These are phyloP conservation scores for Tetramitus jugosus DNA, from an alignment of 208 protist genomes.

Conservation along the genomic window DNA sequence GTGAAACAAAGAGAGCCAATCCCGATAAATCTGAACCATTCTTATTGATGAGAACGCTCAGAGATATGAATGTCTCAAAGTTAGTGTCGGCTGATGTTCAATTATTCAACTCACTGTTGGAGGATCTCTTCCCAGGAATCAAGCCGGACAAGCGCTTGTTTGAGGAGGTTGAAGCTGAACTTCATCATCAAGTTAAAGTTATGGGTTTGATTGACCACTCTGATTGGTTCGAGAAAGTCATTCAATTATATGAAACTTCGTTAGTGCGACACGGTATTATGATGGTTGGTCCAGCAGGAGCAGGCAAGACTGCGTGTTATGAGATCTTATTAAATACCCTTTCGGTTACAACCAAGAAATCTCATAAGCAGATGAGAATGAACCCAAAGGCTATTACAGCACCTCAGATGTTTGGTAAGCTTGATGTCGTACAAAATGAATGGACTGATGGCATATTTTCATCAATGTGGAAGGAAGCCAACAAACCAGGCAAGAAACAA, in stretches of 20 bases:
- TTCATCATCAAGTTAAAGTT: constrained; percentile 68
- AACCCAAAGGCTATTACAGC: constrained; percentile 89
- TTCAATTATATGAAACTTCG: constrained; percentile 89
- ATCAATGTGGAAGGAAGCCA: constrained; percentile 71
- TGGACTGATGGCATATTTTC: constrained; percentile 91
- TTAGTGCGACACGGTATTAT: constrained; percentile 87
- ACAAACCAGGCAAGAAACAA: constrained; percentile 67
- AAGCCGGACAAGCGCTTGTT: constrained; percentile 77
- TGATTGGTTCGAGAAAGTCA: constrained; percentile 76
- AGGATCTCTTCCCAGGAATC: constrained; percentile 80
- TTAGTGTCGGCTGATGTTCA: constrained; percentile 92
- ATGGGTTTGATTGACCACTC: constrained; percentile 69
- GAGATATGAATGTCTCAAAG: constrained; percentile 95
- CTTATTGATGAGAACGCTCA: constrained; percentile 89
- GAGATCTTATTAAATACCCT: constrained; percentile 74
- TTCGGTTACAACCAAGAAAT: constrained; percentile 46
- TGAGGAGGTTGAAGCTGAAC: constrained; percentile 74
- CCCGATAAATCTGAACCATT: constrained; percentile 77
- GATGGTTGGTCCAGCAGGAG: constrained; percentile 80
- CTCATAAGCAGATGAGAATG: constrained; percentile 82
- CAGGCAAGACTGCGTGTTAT: constrained; percentile 85
- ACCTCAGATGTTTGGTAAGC: constrained; percentile 86
- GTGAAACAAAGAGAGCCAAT: constrained; percentile 70
- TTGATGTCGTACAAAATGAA: constrained; percentile 78
- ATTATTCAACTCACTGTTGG: constrained; percentile 88